Conservation (phyloP, 108 stramenopile genomes). For the Seminavis robusta region DNA sequence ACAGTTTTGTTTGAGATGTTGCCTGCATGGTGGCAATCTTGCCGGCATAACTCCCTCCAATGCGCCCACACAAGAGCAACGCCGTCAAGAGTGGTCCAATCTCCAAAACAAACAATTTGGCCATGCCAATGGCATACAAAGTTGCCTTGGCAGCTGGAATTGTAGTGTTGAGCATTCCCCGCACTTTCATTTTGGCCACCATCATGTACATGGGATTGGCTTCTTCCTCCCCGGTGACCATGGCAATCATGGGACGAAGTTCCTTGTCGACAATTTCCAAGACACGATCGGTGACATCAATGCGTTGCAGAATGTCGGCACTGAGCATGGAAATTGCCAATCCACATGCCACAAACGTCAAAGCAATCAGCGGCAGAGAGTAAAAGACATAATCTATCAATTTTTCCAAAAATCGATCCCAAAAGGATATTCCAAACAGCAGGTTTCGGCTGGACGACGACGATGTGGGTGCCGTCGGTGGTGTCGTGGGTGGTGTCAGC, state of each 20-base stretch:
- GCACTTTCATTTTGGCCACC: conserved; percentile 68
- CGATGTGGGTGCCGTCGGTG: background rate
- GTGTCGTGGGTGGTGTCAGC: conserved; percentile 3
- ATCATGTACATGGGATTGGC: conserved; percentile 53
- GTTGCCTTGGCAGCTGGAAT: conserved; percentile 75
- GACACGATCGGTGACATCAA: conserved; percentile 68
- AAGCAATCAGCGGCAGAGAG: conserved; percentile 63
- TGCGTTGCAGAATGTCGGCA: conserved; percentile 54
- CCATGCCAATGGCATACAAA: conserved; percentile 76
- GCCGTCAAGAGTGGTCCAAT: conserved; percentile 79
- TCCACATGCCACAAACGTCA: conserved; percentile 73
- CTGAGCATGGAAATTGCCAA: conserved; percentile 80
- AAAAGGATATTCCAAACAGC: conserved; percentile 41
- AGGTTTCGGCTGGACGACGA: background rate
- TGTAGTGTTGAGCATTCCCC: conserved; percentile 45
- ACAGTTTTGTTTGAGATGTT: conserved; percentile 69
- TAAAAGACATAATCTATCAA: conserved; percentile 63
- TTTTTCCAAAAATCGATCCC: conserved; percentile 53
- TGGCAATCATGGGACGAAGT: conserved; percentile 65
- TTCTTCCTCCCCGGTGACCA: conserved; percentile 69
- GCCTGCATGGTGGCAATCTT: conserved; percentile 80
- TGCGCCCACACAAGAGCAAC: conserved; percentile 67
- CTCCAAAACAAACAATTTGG: conserved; percentile 78
- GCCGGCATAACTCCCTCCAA: conserved; percentile 78
- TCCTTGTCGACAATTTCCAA: conserved; percentile 60